These are phyloP conservation scores for Schizothecium vesticola DNA, from an alignment of 495 filamentous ascomycete species.

Conservation along the genomic window DNA sequence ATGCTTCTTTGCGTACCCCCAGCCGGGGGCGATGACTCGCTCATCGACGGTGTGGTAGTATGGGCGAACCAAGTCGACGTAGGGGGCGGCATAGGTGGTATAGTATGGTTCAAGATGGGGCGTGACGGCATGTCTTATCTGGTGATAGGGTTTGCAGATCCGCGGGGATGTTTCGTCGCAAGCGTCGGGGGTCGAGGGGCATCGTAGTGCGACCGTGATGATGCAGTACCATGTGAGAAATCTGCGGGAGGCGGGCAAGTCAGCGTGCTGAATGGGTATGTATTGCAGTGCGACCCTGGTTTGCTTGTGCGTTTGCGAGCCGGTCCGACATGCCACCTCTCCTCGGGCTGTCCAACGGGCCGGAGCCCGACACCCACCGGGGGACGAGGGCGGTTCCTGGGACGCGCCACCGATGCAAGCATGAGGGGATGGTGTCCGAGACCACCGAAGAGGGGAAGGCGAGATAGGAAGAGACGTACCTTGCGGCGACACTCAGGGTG, in stretches of 20 bases:
- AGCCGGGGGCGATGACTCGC: conserved; percentile 60
- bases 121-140: conserved; percentile 57
- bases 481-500: conserved; percentile 52
- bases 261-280: not conserved
- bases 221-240: conserved; percentile 81
- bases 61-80: conserved; percentile 69
- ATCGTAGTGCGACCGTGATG: conserved; percentile 72
- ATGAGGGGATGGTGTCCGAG: not conserved
- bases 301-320: not conserved
- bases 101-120: conserved; percentile 88
- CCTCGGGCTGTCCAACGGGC: not conserved
- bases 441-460: not conserved
- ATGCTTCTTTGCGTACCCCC: conserved; percentile 61
- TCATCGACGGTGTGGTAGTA: conserved; percentile 65
- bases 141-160: conserved; percentile 81
- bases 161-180: conserved; percentile 65
- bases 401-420: not conserved
- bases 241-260: conserved; percentile 39
- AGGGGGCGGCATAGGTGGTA: conserved; percentile 71
- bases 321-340: not conserved
- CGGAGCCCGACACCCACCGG: too few relatives aligned
- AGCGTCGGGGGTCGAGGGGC: conserved; percentile 62
- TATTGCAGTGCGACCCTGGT: not conserved
- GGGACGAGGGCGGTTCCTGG: not conserved
- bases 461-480: conserved; percentile 47